Evolutionary conservation across 163 green algal species (phyloP), one percentile per base, ranked within the genome.

Genomic region (Chloromonas sp.): DNA sequence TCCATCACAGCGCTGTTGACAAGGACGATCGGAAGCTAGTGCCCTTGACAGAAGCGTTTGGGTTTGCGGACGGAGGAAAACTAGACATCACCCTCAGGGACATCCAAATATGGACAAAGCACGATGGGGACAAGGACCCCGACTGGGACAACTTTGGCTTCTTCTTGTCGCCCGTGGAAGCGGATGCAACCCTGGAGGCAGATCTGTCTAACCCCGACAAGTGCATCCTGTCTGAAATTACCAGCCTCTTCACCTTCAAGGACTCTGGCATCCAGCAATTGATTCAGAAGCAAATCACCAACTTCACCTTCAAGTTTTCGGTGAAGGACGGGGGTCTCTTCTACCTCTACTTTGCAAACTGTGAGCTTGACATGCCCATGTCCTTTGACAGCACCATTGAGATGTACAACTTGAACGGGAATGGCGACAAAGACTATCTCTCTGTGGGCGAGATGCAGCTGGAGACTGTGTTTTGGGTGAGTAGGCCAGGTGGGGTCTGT

Each of bases 321-420:
- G 76, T 93, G 8, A 78, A 88, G 1, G 82, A 87, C 78, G 87
- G 85, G 0, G 90, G 88, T 15, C 86, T 90, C 0, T 93, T 90
- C 71, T 90, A 86, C 60, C 87, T 99, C 1, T 98, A 95, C 87
- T 99, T 98, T 88, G 92, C 93, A 60, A 98, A 98, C 84, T 99
- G 96, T 84, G 89, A 97, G 87, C 70, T 79, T 58, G 70, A 91
- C 78, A 92, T 89, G 3, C 88, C 90, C 0, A 92, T 97, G 0
- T 94, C 91, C 8, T 97, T 98, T 61, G 83, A 94, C 58, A 88
- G 95, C 3, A 60, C 58, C 0, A 91, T 96, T 60, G 83, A 89
- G 14, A 88, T 97, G 85, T 98, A 97, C 92, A 99, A 98, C 83
- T 71, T 95, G 0, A 83, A 93, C 1, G 74, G 70, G 8, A 78